Evolutionary conservation across 225 moss, liverwort and hornwort genomes (phyloP), one percentile per base, ranked within the genome.

Genomic region (Physcomitrium patens): DNA sequence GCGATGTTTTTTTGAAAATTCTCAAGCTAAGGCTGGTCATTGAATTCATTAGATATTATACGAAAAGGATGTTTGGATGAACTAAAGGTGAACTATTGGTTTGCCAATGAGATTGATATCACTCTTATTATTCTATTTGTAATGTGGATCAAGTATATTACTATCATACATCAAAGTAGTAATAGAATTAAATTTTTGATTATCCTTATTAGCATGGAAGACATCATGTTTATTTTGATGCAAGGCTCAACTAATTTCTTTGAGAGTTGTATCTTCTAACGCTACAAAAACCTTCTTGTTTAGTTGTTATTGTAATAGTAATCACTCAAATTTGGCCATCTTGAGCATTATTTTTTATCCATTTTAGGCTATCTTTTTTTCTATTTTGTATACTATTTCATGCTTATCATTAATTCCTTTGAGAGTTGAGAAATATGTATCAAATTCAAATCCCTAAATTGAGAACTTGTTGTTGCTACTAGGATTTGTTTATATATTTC

Each of bases 11-110:
- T 37, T 70, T 74, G 82, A 74, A 62, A 74, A 43, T 83, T 75
- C 56, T 9, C 60, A 64, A 51, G 63, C 51, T 67, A 76, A 53
- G 70, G 79, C 76, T 63, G 62, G 70, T 51, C 67, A 60, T 70
- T 79, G 58, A 71, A 58, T 68, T 74, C n/a, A 69, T 66, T 23
- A 45, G 50, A 28, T 74, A 62, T 68, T 87, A 81, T 87, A 81
- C 81, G 84, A 71, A 84, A 86, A 52, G 49, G 76, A 41, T 72
- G 56, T 61, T 75, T 82, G 67, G 70, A 49, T 72, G 68, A 78
- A 77, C 68, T 81, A 48, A 45, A 77, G 76, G 73, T 81, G 57
- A 81, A 81, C 67, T 77, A 76, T 71, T 86, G 79, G 70, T 77
- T 73, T 62, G 49, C 79, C 73, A 57, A 62, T 79, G 52, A 76